Conservation (phyloP, 1,139 yeast genomes). For the Yamadazyma kanchanaburiensis region DNA sequence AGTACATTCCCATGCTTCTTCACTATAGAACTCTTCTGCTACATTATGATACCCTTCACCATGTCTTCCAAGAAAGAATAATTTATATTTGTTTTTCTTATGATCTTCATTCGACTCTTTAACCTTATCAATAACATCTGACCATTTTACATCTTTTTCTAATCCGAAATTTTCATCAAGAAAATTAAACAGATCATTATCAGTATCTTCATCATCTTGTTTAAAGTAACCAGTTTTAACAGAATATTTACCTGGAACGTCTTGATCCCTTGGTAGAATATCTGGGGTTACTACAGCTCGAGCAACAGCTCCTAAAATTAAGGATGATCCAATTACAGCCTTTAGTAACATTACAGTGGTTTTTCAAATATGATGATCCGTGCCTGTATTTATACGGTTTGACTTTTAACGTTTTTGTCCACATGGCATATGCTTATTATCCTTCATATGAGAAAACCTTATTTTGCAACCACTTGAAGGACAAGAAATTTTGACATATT, state of each 20-base stretch:
- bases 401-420: too few relatives aligned
- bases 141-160: slow-evolving; percentile 8
- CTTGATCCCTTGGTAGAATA: neutral
- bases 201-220: slow-evolving; percentile 7
- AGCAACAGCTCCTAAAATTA: too few relatives aligned
- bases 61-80: slow-evolving; percentile 38
- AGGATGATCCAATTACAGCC: too few relatives aligned
- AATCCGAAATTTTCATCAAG: slow-evolving; percentile 8
- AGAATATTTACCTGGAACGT: slow-evolving; percentile 7
- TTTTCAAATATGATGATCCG: too few relatives aligned
- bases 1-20: slow-evolving; percentile 29
- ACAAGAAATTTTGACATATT: too few relatives aligned
- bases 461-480: too few relatives aligned
- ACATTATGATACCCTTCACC: slow-evolving; percentile 42
- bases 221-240: slow-evolving; percentile 7
- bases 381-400: too few relatives aligned
- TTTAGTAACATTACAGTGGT: too few relatives aligned
- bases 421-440: too few relatives aligned
- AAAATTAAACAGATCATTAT: slow-evolving; percentile 5
- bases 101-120: slow-evolving; percentile 9
- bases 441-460: too few relatives aligned
- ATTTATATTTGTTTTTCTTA: slow-evolving; percentile 17
- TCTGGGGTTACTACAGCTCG: too few relatives aligned
- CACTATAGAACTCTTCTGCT: slow-evolving; percentile 18
- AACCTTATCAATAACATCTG: slow-evolving; percentile 9